Evolutionary conservation across 139 green algal genomes (phyloP).

Genomic region (Chlamydomonas asymmetrica): DNA sequence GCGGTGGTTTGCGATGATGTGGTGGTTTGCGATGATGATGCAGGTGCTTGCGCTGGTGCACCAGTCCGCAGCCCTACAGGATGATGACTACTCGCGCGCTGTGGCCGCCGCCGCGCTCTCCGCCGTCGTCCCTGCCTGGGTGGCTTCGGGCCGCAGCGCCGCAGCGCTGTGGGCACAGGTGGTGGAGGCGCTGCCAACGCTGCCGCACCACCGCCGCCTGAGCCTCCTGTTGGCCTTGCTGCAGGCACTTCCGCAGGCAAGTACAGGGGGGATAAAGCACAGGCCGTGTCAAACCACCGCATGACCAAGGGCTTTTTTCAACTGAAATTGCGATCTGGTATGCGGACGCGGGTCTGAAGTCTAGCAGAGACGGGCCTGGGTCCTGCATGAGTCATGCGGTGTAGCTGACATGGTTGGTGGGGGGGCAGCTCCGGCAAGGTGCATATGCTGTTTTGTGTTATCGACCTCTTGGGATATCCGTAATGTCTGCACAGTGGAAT

Average conservation of each 20-base stretch:
- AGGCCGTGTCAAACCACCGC: no score
- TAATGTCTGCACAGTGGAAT: no score
- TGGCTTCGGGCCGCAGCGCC: slow-evolving; percentile 31
- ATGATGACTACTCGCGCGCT: slow-evolving; percentile 57
- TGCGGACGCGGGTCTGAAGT: no score
- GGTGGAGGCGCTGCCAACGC: slow-evolving; percentile 36
- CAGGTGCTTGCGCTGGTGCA: slow-evolving; percentile 64
- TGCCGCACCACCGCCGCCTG: slow-evolving; percentile 48
- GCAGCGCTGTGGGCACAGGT: slow-evolving; percentile 43
- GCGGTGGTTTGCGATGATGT: no score
- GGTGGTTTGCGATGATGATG: no score
- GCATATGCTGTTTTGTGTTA: no score
- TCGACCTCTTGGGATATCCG: no score
- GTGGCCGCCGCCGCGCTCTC: slow-evolving; percentile 41
- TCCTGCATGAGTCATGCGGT: no score
- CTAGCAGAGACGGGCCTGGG: no score
- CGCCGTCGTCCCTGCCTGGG: slow-evolving; percentile 58
- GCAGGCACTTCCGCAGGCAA: slow-evolving; percentile 50
- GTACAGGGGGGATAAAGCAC: neutral
- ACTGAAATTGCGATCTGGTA: no score
- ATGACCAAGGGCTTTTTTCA: no score
- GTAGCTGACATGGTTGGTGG: neutral
- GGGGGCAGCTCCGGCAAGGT: neutral
- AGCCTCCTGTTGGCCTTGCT: slow-evolving; percentile 54
- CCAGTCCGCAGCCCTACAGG: slow-evolving; percentile 35